Conservation (phyloP, 306 rosid genomes). For the Malus orientalis region DNA sequence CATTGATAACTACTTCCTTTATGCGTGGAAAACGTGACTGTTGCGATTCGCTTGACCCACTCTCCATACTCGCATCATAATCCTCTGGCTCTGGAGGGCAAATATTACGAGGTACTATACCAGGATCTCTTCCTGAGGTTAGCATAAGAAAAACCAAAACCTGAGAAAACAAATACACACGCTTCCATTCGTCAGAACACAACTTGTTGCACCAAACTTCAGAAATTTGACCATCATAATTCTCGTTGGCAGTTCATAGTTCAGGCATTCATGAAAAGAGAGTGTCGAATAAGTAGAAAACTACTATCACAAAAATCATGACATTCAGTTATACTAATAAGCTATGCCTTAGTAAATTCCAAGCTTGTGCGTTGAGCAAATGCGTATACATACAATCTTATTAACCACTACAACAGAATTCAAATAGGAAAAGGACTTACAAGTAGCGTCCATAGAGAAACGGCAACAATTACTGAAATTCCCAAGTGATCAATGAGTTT, state of each 20-base stretch:
- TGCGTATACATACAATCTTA: neutral
- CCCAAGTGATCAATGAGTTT: constrained; percentile 26
- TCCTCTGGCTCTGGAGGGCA: constrained; percentile 33
- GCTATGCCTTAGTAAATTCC: neutral
- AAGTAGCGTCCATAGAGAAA: neutral
- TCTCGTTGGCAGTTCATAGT: neutral
- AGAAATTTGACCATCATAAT: neutral
- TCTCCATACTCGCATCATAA: constrained; percentile 21
- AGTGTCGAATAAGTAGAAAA: neutral
- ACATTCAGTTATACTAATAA: neutral
- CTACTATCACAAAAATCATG: neutral
- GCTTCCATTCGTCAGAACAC: neutral
- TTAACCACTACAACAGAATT: neutral
- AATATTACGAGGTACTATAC: constrained; percentile 30
- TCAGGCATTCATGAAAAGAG: neutral
- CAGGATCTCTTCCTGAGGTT: constrained; percentile 34
- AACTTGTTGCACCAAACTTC: neutral
- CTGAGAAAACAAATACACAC: constrained; percentile 7
- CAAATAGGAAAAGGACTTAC: constrained; percentile 12
- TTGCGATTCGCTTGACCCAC: constrained; percentile 16
- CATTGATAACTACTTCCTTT: constrained; percentile 27
- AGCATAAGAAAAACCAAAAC: constrained; percentile 24
- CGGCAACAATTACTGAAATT: constrained; percentile 18
- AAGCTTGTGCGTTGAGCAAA: neutral
- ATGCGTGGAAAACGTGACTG: constrained; percentile 15